Percentiles rank a stretch among this genome's conserved stretches.
Evolutionary conservation across 768 basidiomycete species (phyloP).

Genomic region (Phlebiopsis flavidoalba): DNA sequence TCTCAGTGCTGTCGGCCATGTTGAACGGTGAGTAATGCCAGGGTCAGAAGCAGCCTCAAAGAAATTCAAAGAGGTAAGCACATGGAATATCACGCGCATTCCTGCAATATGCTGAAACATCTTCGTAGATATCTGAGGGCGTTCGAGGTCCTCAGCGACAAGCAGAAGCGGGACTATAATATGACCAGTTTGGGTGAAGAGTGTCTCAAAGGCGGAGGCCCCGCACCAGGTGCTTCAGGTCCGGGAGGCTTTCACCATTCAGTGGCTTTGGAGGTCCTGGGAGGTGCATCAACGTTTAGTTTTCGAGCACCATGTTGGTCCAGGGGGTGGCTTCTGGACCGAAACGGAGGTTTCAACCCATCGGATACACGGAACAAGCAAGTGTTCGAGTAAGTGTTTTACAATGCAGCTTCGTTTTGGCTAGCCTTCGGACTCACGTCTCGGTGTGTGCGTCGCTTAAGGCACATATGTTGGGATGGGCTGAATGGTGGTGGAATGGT

Average conservation of each 20-base stretch:
- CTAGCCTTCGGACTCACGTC: no score
- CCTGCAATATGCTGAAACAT: not conserved
- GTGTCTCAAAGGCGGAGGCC: slow-evolving; percentile 73
- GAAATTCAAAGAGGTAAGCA: slow-evolving; percentile 86
- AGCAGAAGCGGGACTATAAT: slow-evolving; percentile 81
- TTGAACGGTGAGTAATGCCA: slow-evolving; percentile 45
- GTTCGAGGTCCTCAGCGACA: slow-evolving; percentile 91
- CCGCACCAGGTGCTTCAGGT: slow-evolving; percentile 44
- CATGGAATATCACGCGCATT: not conserved
- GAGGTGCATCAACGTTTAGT: slow-evolving; percentile 20
- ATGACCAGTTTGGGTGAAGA: slow-evolving; percentile 70
- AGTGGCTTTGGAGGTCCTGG: slow-evolving; percentile 18
- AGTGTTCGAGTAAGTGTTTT: slow-evolving; percentile 26
- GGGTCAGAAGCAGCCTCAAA: slow-evolving; percentile 81
- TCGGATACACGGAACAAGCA: slow-evolving; percentile 79
- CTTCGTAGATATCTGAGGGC: slow-evolving; percentile 83
- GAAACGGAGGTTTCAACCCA: slow-evolving; percentile 60
- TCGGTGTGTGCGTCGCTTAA: no score
- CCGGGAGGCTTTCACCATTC: slow-evolving; percentile 38
- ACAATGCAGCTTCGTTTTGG: slow-evolving; percentile 3
- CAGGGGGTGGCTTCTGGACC: slow-evolving; percentile 19
- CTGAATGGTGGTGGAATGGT: no score
- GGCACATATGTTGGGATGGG: slow-evolving; percentile 54
- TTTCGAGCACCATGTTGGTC: slow-evolving; percentile 16
- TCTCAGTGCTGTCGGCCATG: slow-evolving; percentile 10